A percentile compares a stretch with the other conserved stretches of the same genome.
Conservation (phyloP, 1,284 basidiomycete genomes). For the Meripilus lineatus region DNA sequence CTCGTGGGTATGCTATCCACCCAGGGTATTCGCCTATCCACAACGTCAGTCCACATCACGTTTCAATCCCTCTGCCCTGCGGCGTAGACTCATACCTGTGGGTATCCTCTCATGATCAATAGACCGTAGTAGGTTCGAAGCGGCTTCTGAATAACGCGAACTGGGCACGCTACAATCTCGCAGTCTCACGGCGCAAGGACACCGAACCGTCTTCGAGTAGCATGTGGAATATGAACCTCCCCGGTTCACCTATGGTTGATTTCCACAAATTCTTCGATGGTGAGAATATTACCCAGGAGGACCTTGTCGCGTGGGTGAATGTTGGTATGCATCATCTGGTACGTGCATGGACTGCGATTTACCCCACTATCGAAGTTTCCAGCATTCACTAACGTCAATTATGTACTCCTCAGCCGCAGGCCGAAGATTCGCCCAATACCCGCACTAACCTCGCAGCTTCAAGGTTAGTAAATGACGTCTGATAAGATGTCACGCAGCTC, state of each 20-base stretch:
- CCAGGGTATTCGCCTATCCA: slow-evolving; percentile 50
- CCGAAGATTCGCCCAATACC: slow-evolving; percentile 58
- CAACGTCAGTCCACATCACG: slow-evolving; percentile 31
- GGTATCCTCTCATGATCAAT: background rate
- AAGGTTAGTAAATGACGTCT: slow-evolving; percentile 28
- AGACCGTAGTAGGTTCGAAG: slow-evolving; percentile 57
- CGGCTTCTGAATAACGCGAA: slow-evolving; percentile 55
- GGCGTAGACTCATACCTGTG: too few species aligned
- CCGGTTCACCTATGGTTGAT: slow-evolving; percentile 52
- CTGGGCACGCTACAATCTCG: slow-evolving; percentile 62
- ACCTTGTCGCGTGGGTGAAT: slow-evolving; percentile 62
- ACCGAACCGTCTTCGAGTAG: slow-evolving; percentile 50
- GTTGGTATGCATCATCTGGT: slow-evolving; percentile 59
- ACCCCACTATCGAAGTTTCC: too few species aligned
- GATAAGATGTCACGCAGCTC: slow-evolving; percentile 10
- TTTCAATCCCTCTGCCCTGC: background rate
- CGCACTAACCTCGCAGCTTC: slow-evolving; percentile 56
- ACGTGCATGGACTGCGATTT: slow-evolving; percentile 10
- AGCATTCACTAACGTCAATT: background rate
- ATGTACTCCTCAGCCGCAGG: slow-evolving; percentile 37
- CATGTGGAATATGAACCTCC: slow-evolving; percentile 61
- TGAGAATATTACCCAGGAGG: slow-evolving; percentile 55
- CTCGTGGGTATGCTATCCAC: slow-evolving; percentile 52
- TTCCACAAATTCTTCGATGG: slow-evolving; percentile 63
- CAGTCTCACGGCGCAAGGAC: slow-evolving; percentile 54